Base-by-base conservation (phyloP, 306 rosid species). In the Ormosia emarginata region DNA sequence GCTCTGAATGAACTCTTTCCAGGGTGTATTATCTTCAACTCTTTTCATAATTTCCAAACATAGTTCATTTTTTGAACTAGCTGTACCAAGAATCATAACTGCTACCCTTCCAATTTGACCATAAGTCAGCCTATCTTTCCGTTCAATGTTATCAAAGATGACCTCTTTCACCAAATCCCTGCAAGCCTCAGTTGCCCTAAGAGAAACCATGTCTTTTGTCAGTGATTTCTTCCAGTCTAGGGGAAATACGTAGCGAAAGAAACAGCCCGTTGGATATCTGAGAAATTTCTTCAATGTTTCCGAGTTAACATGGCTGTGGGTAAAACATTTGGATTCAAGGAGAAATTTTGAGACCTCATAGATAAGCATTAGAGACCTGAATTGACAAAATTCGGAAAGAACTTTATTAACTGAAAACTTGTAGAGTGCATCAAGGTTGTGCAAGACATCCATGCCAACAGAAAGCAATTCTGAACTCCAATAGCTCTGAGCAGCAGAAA, bases 381-480 rank as follows among this genome's bases (percentile, higher is more conserved):
- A 34, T 66, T 66, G 79, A 66, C 57, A 58, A 69, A 80, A 84
- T 0, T 76, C 39, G 0, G 89, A 63, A 59, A 44, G 63, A 18
- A 2, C 34, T 47, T 67, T 79, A 67, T 63, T 50, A 30, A 55
- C 52, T 13, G 84, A 78, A 46, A 76, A 63, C 39, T 52, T 79
- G 74, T 76, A 82, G 36, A 92, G 84, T 11, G 37, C 71, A 6
- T 90, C 79, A 43, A 94, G 87, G 53, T 50, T 90, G 32, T 2
- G 82, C 84, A 90, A 84, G 40, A 94, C 95, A 17, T 15, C 11
- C 61, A 82, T 14, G 6, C 98, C 95, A 71, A 88, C 90, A 43
- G 80, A 68, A 47, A 84, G 43, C 44, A 90, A 8, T 75, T 92
- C 92, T 14, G 90, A 84, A 50, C 70, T 30, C 98, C 98, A 94